phyloP scores from a whole-genome alignment of 1,139 yeast species.

The Suhomyces atakaporum region DNA sequence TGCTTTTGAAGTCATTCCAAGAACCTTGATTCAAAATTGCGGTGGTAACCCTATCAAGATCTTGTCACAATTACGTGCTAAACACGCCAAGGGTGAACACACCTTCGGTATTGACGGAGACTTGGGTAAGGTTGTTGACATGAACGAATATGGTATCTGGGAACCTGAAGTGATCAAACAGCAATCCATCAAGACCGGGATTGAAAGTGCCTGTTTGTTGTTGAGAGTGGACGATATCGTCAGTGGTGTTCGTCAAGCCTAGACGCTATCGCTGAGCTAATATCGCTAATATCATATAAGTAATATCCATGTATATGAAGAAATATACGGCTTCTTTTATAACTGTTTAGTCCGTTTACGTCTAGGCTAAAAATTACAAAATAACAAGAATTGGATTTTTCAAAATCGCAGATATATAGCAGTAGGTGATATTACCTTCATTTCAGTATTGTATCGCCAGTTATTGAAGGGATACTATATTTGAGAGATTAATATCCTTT shows the following conservation, averaged over 20 bases:
- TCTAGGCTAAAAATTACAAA: too few species aligned
- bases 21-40: conserved; percentile 94
- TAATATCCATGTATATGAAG: too few species aligned
- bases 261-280: neutral
- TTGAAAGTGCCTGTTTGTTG: conserved; percentile 93
- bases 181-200: conserved; percentile 94
- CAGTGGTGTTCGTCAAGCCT: conserved; percentile 75
- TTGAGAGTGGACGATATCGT: conserved; percentile 97
- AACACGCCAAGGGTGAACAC: conserved; percentile 85
- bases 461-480: too few species aligned
- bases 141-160: conserved; percentile 96
- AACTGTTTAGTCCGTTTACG: too few species aligned
- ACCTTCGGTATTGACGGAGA: conserved; percentile 96
- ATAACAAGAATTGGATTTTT: too few species aligned
- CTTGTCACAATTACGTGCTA: conserved; percentile 88
- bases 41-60: conserved; percentile 95
- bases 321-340: too few species aligned
- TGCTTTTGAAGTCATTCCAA: conserved; percentile 97
- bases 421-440: too few species aligned
- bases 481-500: too few species aligned
- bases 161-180: conserved; percentile 98
- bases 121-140: conserved; percentile 88
- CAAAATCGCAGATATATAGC: too few species aligned
- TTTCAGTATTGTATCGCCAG: too few species aligned
- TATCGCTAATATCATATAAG: too few species aligned